Conservation (phyloP, 164 flowering plant species). For the Vitis labrusca region DNA sequence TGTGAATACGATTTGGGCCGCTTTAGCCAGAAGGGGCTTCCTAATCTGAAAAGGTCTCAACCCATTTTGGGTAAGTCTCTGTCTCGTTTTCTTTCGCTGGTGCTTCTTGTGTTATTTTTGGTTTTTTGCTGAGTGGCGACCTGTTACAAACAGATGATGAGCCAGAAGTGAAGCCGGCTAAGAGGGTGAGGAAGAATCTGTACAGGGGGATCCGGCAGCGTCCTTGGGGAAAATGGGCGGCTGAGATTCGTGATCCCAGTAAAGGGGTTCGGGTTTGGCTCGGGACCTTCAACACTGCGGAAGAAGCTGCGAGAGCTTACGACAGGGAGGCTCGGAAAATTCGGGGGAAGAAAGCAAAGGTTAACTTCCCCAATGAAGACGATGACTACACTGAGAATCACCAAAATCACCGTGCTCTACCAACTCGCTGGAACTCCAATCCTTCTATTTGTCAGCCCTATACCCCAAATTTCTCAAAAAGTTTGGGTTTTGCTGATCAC, state of each 20-base stretch:
- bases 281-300: slow-evolving; percentile 92
- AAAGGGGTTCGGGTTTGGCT: slow-evolving; percentile 96
- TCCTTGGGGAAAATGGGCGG: slow-evolving; percentile 98
- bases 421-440: slow-evolving; percentile 1
- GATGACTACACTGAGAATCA: not conserved
- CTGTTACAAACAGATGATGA: slow-evolving; percentile 31
- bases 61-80: slow-evolving; percentile 29
- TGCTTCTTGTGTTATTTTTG: not conserved
- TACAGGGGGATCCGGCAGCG: slow-evolving; percentile 93
- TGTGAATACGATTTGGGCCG: slow-evolving; percentile 17
- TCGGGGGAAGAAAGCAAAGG: slow-evolving; percentile 89
- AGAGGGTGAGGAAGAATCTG: slow-evolving; percentile 73
- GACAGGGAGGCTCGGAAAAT: slow-evolving; percentile 85
- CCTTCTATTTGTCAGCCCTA: not conserved
- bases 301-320: slow-evolving; percentile 93
- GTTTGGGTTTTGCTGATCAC: slow-evolving; percentile 21
- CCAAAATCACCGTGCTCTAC: not conserved
- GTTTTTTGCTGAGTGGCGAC: not conserved
- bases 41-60: slow-evolving; percentile 19
- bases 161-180: slow-evolving; percentile 22
- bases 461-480: not conserved
- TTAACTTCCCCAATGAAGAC: slow-evolving; percentile 83
- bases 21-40: not conserved
- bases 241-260: slow-evolving; percentile 93
- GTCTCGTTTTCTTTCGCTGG: not conserved